Percentiles rank a stretch among this genome's conserved stretches.
Evolutionary conservation across 345 rosid genomes (phyloP).

Genomic region (Kernera saxatilis): DNA sequence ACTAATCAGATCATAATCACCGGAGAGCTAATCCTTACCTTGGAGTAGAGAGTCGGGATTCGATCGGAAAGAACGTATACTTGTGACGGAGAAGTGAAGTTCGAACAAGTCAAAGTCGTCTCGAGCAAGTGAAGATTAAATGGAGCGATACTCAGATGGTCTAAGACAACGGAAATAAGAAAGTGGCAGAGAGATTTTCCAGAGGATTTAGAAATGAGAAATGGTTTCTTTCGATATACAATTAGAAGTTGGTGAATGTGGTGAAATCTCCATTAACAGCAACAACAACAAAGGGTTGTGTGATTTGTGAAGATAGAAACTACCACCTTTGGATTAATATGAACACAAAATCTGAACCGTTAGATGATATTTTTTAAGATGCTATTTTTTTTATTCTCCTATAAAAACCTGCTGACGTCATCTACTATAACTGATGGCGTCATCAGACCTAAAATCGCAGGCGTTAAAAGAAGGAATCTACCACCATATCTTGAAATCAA

Average conservation of each 20-base stretch:
- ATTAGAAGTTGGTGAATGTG: background rate
- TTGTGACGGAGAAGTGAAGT: slow-evolving; percentile 1
- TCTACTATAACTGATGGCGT: background rate
- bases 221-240: background rate
- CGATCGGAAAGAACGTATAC: background rate
- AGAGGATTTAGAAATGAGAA: background rate
- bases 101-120: slow-evolving; percentile 13
- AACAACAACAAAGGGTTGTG: no score
- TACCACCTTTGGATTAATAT: background rate
- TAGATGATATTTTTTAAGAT: background rate
- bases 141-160: background rate
- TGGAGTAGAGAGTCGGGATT: background rate
- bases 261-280: background rate
- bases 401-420: background rate
- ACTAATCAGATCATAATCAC: background rate
- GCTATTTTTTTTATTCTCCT: background rate
- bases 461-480: background rate
- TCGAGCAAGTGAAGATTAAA: slow-evolving; percentile 10
- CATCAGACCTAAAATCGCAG: background rate
- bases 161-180: background rate
- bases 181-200: background rate
- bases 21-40: background rate
- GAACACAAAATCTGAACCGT: background rate
- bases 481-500: background rate
- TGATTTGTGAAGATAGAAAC: background rate